phyloP scores from a whole-genome alignment of 2,329 filamentous ascomycete genomes.

The Sordariomycetes sp. region DNA sequence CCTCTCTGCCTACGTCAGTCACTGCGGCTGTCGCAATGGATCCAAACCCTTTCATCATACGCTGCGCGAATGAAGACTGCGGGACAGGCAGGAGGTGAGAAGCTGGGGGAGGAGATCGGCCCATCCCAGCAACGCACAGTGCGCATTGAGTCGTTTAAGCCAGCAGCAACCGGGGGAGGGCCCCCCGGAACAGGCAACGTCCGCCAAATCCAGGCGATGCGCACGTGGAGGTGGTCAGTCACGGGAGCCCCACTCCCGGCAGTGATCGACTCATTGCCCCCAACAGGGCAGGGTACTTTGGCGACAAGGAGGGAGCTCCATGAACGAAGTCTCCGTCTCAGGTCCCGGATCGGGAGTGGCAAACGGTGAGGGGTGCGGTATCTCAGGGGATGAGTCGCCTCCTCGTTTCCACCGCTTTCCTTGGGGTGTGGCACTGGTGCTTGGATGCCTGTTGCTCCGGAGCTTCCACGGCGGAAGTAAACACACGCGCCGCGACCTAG shows the following conservation, averaged over 20 bases:
- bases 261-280: background rate
- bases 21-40: background rate
- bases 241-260: background rate
- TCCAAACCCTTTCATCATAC: background rate
- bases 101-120: background rate
- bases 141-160: background rate
- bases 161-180: background rate
- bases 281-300: background rate
- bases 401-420: background rate
- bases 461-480: background rate
- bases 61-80: background rate
- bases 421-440: background rate
- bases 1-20: background rate
- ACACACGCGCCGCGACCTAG: background rate
- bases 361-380: background rate
- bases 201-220: background rate
- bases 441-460: background rate
- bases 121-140: background rate
- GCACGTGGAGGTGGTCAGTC: background rate
- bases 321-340: background rate
- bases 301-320: background rate
- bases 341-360: background rate
- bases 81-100: background rate
- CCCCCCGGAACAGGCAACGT: background rate
- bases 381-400: background rate